Evolutionary conservation across 1,284 basidiomycete genomes (phyloP), one percentile per base, ranked within the genome.

Genomic region (Cerioporus squamosus): DNA sequence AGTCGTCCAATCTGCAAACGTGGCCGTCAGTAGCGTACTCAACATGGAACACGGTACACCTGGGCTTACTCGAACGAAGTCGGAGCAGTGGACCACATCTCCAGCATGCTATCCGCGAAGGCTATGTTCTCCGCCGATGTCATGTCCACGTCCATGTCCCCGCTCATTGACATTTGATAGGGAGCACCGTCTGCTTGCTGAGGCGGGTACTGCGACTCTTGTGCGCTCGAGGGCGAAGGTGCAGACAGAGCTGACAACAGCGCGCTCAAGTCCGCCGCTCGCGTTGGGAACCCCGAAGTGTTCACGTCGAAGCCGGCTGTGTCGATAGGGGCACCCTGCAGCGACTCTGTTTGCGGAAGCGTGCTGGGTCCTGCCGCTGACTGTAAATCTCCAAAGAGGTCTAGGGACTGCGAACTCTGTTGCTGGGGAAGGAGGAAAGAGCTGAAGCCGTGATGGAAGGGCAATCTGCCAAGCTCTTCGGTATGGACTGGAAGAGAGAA

Each of bases 401-500:
- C 14, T 3, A 15, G 33, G 3, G 33, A 10, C 33, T 36, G 33
- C 10, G 33, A 10, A 12, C 9, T 15, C 31, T 47, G 45, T 14
- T 39, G 24, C 15, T 39, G 47, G 20, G 52, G 12, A 18, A 24
- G 26, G 23, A 45, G 49, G 18, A 43, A 46, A 10, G 62, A 38
- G 48, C 54, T 59, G 39, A 61, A 64, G 1, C 59, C 59, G 18
- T 56, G 43, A 31, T 54, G 40, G 59, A 61, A 64, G 2, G 57
- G 62, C 8, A 64, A n/a, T 2, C 59, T 51, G 2, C 57, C 62
- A 17, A 64, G 55, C 8, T 64, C 62, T n/a, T 51, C 53, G 20
- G 62, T 64, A 29, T 51, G 57, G 17, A 61, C 9, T 3, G 62
- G 62, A n/a, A 64, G 55, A 7, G 45, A 48, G 52, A 61, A 61